Evolutionary conservation across 441 rosid species (phyloP), one percentile per base, ranked within the genome.

Genomic region (Geranium incanum): DNA sequence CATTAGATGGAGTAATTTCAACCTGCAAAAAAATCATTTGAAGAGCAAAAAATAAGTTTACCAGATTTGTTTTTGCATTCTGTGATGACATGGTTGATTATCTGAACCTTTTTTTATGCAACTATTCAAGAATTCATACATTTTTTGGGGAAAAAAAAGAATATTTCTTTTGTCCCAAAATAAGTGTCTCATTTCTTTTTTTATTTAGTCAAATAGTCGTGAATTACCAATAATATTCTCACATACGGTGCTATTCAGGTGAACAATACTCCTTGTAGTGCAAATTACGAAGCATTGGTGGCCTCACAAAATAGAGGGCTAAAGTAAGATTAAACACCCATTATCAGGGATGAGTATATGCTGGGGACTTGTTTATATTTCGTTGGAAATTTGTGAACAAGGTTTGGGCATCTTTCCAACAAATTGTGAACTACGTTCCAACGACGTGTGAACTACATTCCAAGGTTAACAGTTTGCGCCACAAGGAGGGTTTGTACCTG

Each of bases 1-100:
- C 85, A 77, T 86, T 89, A 52, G 89, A 78, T 69, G 89, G 74
- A 75, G 87, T 84, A 75, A 90, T 81, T 76, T 92, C 97, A 78
- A 83, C 88, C 99, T 94, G 84, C 9, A 55, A 69, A 33, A 73
- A 13, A 62, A 60, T 18, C 28, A 72, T 60, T 28, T 67, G 3
- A 67, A 43, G 23, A 36, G 59, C 41, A n/a, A 66, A 66, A 41
- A 52, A 6, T 21, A 33, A 73, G 43, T 70, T 60, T 11, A 66
- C 16, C 43, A 70, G 28, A 16, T 50, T 36, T 6, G 39, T 8
- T 55, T 15, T 19, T 57, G 65, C 67, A 66, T 55, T 63, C 33
- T 62, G 7, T 43, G 52, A 45, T 9, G 52, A 43, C n/a, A 2
- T 13, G 12, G 11, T 6, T 9, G 52, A 45, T 45, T 1, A 45